Evolutionary conservation across 176 grass and related monocot species (phyloP), one percentile per base, ranked within the genome.

Genomic region (Secale cereale): DNA sequence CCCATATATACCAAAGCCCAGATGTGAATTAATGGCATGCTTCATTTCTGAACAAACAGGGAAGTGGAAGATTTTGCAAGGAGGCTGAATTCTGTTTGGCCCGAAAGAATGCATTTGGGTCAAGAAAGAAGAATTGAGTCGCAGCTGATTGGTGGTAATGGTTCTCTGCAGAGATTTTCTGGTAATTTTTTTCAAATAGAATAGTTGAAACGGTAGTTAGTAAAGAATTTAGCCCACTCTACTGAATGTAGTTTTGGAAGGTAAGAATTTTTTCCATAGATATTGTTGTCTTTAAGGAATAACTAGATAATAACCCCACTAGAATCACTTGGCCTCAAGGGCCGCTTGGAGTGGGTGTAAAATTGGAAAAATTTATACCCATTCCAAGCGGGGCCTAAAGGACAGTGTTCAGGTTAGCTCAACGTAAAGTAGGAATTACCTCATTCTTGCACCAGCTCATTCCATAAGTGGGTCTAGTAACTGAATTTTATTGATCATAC

Each of bases 31-130:
- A 77, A 25, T 37, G 77, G 27, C 59, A 71, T 73, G 20, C 31
- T 86, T 91, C 36, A 25, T 81, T 63, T 85, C 80, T 73, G 71
- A 65, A 61, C 40, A 74, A 88, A 69, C 94, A 99, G 97, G 81
- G 97, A 99, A 97, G 97, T 99, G 28, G 97, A 97, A 75, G 97
- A 97, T 83, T 99, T 99, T 8, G 94, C 97, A 12, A 90, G 97
- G 80, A 92, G 97, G 91, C 84, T 99, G 87, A 99, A 94, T 84
- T 96, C 94, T 35, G 91, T 89, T 84, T 99, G 94, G 94, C 91
- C 93, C 63, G 93, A 99, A 87, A 96, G 97, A 94, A 84, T 96
- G 88, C 91, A 91, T 85, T 91, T 95, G 78, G 86, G 86, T 54
- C 91, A 95, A 92, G 88, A 95, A 19, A 93, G 82, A 91, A 87